These are phyloP conservation scores for Gnomoniopsis sp. DNA, from an alignment of 2,329 filamentous ascomycete genomes.

Conservation along the genomic window DNA sequence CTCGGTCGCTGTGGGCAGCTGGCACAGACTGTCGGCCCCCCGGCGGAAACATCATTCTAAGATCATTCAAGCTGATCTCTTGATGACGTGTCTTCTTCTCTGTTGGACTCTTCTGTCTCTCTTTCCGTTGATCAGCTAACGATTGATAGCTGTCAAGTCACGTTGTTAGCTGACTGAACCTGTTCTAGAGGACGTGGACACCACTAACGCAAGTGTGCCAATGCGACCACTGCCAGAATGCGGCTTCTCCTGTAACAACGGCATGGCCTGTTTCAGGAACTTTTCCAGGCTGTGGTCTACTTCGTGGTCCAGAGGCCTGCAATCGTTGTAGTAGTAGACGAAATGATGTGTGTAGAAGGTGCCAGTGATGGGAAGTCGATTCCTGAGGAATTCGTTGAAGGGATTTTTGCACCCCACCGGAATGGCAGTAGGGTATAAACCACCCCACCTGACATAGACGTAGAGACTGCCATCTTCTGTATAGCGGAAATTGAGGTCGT, in stretches of 20 bases:
- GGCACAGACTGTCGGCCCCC: too few species aligned
- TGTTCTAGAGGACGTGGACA: neutral
- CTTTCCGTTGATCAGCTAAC: neutral
- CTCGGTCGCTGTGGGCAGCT: too few species aligned
- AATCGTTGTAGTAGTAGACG: slow-evolving; percentile 1
- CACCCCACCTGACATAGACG: slow-evolving; percentile 2
- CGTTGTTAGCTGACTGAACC: neutral
- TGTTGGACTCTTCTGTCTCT: neutral
- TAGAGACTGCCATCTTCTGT: neutral
- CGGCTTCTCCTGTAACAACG: neutral
- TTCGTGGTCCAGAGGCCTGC: neutral
- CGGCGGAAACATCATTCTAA: neutral
- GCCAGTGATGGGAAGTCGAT: slow-evolving; percentile 1
- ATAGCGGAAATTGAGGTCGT: slow-evolving; percentile 10
- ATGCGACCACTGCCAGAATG: neutral
- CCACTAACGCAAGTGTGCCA: slow-evolving; percentile 1
- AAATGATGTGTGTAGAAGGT: slow-evolving; percentile 1
- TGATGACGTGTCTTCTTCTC: neutral
- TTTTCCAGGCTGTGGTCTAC: neutral
- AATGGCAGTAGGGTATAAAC: neutral
- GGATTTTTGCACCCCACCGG: neutral
- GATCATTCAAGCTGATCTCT: neutral
- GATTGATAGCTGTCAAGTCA: neutral
- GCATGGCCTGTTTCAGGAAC: neutral
- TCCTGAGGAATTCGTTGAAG: neutral